A percentile compares a stretch with the other conserved stretches of the same genome.
Evolutionary conservation across 164 flowering plant species (phyloP).

Genomic region (Akebia trifoliata): DNA sequence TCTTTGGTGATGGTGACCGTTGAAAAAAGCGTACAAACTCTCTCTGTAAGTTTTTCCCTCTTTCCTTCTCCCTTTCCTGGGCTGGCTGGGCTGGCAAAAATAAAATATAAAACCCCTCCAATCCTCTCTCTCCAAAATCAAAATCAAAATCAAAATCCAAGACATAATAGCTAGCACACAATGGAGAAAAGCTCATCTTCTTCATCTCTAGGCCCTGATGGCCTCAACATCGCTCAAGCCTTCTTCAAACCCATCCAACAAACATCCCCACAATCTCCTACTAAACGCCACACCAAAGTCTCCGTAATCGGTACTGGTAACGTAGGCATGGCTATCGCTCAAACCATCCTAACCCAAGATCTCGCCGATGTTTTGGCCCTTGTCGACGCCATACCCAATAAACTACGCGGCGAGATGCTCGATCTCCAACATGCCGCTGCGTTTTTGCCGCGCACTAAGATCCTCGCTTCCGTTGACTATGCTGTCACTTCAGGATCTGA

Average conservation of each 20-base stretch:
- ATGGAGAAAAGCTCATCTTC: slow-evolving; percentile 42
- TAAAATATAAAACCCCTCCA: too few species aligned
- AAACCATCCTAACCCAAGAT: slow-evolving; percentile 18
- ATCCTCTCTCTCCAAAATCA: too few species aligned
- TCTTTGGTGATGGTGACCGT: too few species aligned
- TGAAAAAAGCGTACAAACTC: too few species aligned
- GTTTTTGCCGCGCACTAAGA: slow-evolving; percentile 71
- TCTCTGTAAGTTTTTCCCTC: too few species aligned
- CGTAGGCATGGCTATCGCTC: slow-evolving; percentile 18
- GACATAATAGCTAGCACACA: too few species aligned
- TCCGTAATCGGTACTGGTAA: slow-evolving; percentile 76
- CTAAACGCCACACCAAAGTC: slow-evolving; percentile 59
- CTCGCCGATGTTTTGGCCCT: slow-evolving; percentile 10
- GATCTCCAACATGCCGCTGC: slow-evolving; percentile 54
- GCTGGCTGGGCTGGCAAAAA: too few species aligned
- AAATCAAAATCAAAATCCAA: too few species aligned
- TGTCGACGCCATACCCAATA: slow-evolving; percentile 10
- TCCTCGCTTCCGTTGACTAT: slow-evolving; percentile 31
- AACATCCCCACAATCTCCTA: slow-evolving; percentile 38
- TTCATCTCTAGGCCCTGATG: slow-evolving; percentile 48
- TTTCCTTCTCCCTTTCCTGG: too few species aligned
- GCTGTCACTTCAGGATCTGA: slow-evolving; percentile 52
- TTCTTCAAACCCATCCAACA: slow-evolving; percentile 51
- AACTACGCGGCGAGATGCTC: slow-evolving; percentile 18
- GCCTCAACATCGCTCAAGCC: slow-evolving; percentile 25